phyloP scores from a whole-genome alignment of 2,329 filamentous ascomycete genomes.

The Septoria petroselini region DNA sequence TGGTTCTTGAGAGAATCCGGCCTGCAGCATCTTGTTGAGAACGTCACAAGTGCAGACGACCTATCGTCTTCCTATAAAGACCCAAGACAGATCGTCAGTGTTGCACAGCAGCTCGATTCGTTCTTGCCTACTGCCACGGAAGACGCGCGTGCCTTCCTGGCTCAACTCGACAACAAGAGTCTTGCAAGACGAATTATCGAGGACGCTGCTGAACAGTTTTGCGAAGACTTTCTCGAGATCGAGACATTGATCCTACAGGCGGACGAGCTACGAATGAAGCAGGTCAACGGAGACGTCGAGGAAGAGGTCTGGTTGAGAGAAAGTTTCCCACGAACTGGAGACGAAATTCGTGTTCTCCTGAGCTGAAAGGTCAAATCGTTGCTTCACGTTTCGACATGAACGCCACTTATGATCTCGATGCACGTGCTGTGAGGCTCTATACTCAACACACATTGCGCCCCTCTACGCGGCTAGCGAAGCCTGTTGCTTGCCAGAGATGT shows the following conservation, averaged over 20 bases:
- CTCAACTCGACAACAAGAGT: constrained; percentile 66
- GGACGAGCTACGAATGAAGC: constrained; percentile 49
- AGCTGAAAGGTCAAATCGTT: constrained; percentile 42
- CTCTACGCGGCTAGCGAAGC: too few species aligned
- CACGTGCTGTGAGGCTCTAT: too few species aligned
- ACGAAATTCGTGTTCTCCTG: constrained; percentile 61
- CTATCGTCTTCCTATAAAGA: constrained; percentile 32
- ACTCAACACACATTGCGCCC: too few species aligned
- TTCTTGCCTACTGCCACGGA: constrained; percentile 91
- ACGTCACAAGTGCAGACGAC: constrained; percentile 29
- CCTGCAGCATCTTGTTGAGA: constrained; percentile 49
- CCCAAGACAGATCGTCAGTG: constrained; percentile 53
- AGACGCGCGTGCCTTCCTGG: constrained; percentile 81
- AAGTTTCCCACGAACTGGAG: constrained; percentile 62
- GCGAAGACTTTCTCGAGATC: constrained; percentile 73
- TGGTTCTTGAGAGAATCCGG: constrained; percentile 77
- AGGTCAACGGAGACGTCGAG: constrained; percentile 38
- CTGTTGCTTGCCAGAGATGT: too few species aligned
- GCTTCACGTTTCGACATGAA: too few species aligned
- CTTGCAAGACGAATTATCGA: constrained; percentile 75
- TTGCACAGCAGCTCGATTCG: constrained; percentile 76
- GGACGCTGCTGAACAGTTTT: constrained; percentile 78
- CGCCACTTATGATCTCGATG: too few species aligned
- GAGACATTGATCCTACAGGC: constrained; percentile 60
- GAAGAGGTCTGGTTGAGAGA: constrained; percentile 48